Conservation (phyloP, 495 filamentous ascomycete species). For the Cladorrhinum samala region DNA sequence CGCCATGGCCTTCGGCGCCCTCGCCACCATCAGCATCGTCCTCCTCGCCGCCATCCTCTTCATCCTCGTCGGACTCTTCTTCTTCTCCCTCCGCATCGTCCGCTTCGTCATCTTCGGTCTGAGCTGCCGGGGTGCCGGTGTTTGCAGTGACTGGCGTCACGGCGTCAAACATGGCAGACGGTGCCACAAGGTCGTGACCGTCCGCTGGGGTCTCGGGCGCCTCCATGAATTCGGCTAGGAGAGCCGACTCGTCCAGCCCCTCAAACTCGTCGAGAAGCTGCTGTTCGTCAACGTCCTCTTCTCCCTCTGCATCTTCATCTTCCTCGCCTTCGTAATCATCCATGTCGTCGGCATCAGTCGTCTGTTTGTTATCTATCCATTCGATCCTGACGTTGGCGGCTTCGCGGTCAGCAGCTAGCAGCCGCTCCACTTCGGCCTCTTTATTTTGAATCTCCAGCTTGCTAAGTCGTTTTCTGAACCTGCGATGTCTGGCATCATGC, state of each 20-base stretch:
- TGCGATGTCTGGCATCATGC: constrained; percentile 73
- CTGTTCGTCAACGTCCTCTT: constrained; percentile 36
- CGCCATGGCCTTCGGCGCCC: constrained; percentile 38
- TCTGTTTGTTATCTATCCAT: constrained; percentile 58
- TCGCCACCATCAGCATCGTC: constrained; percentile 44
- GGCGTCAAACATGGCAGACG: constrained; percentile 29
- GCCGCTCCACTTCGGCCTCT: constrained; percentile 70
- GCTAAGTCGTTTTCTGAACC: constrained; percentile 78
- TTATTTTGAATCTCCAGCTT: constrained; percentile 84
- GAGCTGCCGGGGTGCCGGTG: constrained; percentile 22
- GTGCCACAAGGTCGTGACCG: constrained; percentile 23
- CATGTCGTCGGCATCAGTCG: constrained; percentile 30
- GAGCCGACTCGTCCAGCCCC: constrained; percentile 28
- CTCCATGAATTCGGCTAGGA: constrained; percentile 34
- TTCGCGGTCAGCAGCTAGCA: constrained; percentile 66
- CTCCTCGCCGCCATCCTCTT: constrained; percentile 44
- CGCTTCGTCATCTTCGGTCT: constrained; percentile 28
- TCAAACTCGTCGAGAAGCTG: constrained; percentile 16
- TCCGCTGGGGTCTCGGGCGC: constrained; percentile 26
- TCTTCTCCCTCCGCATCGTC: constrained; percentile 44
- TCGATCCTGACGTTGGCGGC: constrained; percentile 50
- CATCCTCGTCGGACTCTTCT: constrained; percentile 40
- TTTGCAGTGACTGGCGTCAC: constrained; percentile 35
- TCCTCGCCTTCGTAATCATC: constrained; percentile 52
- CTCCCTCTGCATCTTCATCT: constrained; percentile 54